Conservation (phyloP, 495 filamentous ascomycete species). For the Aspergillus baeticus region DNA sequence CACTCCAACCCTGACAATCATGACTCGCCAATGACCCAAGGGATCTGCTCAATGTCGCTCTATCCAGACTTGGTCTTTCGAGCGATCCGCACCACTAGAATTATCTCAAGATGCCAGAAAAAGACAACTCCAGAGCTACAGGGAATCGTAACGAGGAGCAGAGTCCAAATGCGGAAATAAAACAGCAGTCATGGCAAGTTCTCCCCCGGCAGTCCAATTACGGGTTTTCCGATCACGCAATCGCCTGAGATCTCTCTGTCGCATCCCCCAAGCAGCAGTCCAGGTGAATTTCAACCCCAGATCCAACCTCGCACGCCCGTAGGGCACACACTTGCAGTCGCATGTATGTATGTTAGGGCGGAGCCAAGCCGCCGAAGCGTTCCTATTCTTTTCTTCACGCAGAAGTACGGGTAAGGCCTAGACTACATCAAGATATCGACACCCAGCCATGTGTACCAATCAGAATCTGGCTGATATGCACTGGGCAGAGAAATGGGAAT, state of each 20-base stretch:
- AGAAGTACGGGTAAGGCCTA: neutral
- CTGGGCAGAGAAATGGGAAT: conserved; percentile 2
- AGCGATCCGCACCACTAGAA: too few relatives aligned
- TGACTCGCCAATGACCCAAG: neutral
- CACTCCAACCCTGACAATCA: neutral
- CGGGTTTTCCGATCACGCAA: neutral
- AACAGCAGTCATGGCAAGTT: neutral
- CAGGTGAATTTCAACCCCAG: too few relatives aligned
- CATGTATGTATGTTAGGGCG: neutral
- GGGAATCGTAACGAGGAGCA: neutral
- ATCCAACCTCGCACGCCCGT: too few relatives aligned
- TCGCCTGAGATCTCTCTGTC: neutral
- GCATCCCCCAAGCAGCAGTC: too few relatives aligned
- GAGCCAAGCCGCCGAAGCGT: neutral
- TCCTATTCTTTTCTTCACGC: conserved; percentile 5
- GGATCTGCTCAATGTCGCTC: neutral
- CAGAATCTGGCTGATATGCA: conserved; percentile 1
- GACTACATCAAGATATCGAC: conserved; percentile 6
- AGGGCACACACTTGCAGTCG: too few relatives aligned
- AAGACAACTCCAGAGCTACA: neutral
- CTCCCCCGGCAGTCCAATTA: neutral
- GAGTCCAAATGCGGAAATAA: neutral
- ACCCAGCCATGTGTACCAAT: conserved; percentile 7
- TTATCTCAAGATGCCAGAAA: neutral
- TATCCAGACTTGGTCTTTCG: neutral